Evolutionary conservation across 2,329 filamentous ascomycete species (phyloP).

Genomic region (Monosporascus sp.): DNA sequence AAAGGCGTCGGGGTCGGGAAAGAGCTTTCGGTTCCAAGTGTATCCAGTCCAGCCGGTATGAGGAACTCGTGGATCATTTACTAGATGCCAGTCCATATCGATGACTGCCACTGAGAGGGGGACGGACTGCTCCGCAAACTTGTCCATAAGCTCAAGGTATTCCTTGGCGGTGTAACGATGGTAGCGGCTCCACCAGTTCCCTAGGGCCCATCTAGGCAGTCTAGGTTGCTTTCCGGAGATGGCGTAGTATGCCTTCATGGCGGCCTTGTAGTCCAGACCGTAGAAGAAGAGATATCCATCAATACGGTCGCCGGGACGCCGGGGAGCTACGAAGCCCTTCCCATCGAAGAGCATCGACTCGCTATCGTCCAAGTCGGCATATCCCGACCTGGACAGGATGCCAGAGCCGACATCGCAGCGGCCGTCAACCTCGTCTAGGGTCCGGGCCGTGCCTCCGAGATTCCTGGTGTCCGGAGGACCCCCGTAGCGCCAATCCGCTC

Average conservation of each 20-base stretch:
- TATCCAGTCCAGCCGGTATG: conserved; percentile 57
- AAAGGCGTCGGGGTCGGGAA: conserved; percentile 52
- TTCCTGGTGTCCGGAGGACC: conserved; percentile 1
- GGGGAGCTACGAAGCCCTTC: conserved; percentile 46
- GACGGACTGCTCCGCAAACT: conserved; percentile 45
- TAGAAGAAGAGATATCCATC: conserved; percentile 59
- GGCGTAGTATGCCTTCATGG: conserved; percentile 49
- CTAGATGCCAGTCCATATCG: conserved; percentile 65
- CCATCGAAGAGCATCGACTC: conserved; percentile 52
- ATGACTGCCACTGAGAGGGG: conserved; percentile 56
- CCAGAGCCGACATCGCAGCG: conserved; percentile 44
- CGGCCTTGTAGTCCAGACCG: conserved; percentile 50
- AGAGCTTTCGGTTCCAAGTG: conserved; percentile 55
- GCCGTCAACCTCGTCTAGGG: conserved; percentile 50
- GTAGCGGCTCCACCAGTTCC: conserved; percentile 64
- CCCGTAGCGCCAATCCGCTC: conserved; percentile 48
- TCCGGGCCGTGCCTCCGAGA: conserved; percentile 46
- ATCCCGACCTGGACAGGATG: conserved; percentile 46
- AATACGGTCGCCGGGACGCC: conserved; percentile 41
- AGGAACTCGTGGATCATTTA: conserved; percentile 39
- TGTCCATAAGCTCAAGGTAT: conserved; percentile 54
- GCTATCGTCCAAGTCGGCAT: conserved; percentile 49
- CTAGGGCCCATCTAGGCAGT: conserved; percentile 53
- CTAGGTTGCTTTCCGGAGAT: conserved; percentile 52
- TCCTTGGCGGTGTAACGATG: conserved; percentile 51